Evolutionary conservation across 169 alveolate genomes (phyloP).

Genomic region (Eimeria sp.): DNA sequence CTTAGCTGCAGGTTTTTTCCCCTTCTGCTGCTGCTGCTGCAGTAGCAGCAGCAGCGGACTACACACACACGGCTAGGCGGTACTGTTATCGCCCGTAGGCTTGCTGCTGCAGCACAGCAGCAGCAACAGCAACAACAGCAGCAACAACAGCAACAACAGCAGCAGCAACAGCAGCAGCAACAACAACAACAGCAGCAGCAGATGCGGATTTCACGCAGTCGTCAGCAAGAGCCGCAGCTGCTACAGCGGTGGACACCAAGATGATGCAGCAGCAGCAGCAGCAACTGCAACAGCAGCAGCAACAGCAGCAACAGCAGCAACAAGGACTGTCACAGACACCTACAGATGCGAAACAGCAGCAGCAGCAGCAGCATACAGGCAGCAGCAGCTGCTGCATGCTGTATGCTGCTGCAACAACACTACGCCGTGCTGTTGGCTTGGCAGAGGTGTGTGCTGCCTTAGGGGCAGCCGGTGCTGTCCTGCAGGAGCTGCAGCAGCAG

Average conservation of each 20-base stretch:
- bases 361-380: not conserved
- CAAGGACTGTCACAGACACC: too few species aligned
- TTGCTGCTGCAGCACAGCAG: too few species aligned
- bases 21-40: constrained; percentile 12
- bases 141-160: not conserved
- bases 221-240: not conserved
- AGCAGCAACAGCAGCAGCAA: too few species aligned
- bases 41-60: not conserved
- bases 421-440: not conserved
- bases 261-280: too few species aligned
- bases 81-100: too few species aligned
- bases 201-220: not conserved
- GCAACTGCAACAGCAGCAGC: not conserved
- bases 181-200: not conserved
- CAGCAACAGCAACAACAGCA: not conserved
- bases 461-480: not conserved
- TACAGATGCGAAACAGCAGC: too few species aligned
- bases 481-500: constrained; percentile 21
- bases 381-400: constrained; percentile 1
- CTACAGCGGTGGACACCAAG: not conserved
- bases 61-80: not conserved
- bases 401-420: not conserved
- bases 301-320: constrained; percentile 45
- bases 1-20: too few species aligned
- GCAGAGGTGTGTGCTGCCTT: not conserved